Evolutionary conservation across 768 basidiomycete genomes (phyloP).

Genomic region (Hydnomerulius pinastri): DNA sequence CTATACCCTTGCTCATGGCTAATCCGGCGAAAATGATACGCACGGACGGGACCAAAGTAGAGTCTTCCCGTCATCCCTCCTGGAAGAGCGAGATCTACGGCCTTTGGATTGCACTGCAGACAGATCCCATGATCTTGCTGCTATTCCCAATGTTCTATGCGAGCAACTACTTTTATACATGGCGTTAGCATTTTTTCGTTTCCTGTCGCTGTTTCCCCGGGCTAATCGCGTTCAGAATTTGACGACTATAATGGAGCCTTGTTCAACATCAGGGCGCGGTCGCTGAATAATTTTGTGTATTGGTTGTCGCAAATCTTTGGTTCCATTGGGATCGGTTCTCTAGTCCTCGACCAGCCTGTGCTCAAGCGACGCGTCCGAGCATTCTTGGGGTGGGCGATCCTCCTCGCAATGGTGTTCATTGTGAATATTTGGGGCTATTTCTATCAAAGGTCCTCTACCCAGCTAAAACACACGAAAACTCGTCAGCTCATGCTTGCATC

Average conservation of each 20-base stretch:
- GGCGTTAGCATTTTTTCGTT: constrained; percentile 53
- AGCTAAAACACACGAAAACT: too few species aligned
- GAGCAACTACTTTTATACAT: constrained; percentile 84
- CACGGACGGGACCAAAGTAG: constrained; percentile 72
- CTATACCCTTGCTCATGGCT: constrained; percentile 69
- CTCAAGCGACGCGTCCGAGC: constrained; percentile 69
- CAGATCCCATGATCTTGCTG: constrained; percentile 71
- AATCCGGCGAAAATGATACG: constrained; percentile 74
- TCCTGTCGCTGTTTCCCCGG: not conserved
- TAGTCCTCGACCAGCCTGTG: constrained; percentile 57
- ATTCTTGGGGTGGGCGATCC: constrained; percentile 64
- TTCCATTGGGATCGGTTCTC: constrained; percentile 66
- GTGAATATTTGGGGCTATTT: constrained; percentile 79
- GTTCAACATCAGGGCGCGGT: constrained; percentile 77
- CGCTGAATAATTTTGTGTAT: constrained; percentile 77
- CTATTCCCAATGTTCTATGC: constrained; percentile 87
- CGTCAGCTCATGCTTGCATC: too few species aligned
- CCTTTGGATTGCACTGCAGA: constrained; percentile 64
- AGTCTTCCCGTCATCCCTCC: constrained; percentile 60
- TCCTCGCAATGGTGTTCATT: constrained; percentile 65
- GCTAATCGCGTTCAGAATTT: constrained; percentile 53
- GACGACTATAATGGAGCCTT: constrained; percentile 77
- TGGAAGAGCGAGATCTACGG: constrained; percentile 76
- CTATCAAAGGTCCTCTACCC: constrained; percentile 81
- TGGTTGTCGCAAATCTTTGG: constrained; percentile 80